Base-by-base conservation (phyloP, 169 alveolate species). In the Plasmodium berghei region DNA sequence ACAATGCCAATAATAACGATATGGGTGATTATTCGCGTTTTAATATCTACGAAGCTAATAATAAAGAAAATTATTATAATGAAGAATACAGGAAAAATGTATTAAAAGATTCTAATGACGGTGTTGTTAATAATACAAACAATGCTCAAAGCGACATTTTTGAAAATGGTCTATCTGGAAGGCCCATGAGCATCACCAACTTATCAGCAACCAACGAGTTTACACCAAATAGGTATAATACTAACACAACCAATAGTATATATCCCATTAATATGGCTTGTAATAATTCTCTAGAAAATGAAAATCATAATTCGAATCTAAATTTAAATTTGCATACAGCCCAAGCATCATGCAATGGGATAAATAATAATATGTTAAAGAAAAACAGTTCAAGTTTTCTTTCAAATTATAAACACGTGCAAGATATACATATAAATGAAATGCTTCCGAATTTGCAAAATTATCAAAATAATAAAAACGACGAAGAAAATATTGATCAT, bases 371-470 rank as follows among this genome's bases (percentile, higher is more conserved):
- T 0, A 64, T 75, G 48, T 63, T 42, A 67, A 64, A 75, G n/a
- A 5, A 66, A 34, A 64, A 77, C 5, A 34, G 8, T 4, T 4
- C 42, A 4, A 34, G 0, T 34, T 54, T 49, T 9, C 58, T 46
- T 52, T 8, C 9, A 2, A 52, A 28, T 54, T 28, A 54, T 28
- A 49, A n/a, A 12, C 10, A 61, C 5, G 58, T 52, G 9, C 89
- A 64, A 42, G 77, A 42, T 22, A 42, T 77, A 71, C 66, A 77
- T 55, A 56, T 49, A 1, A 55, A 77, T 45, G 89, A 55, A n/a
- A 46, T 63, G 26, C 63, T n/a, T 69, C 9, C 77, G 5, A 63
- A 40, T 22, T 16, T 63, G 22, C 75, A 64, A 16, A 42, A 42
- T 22, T 20, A 49, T 20, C 48, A 80, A 69, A 16, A 54, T 16